Evolutionary conservation across 2,329 filamentous ascomycete genomes (phyloP).

Genomic region (Diaporthe vaccinii): DNA sequence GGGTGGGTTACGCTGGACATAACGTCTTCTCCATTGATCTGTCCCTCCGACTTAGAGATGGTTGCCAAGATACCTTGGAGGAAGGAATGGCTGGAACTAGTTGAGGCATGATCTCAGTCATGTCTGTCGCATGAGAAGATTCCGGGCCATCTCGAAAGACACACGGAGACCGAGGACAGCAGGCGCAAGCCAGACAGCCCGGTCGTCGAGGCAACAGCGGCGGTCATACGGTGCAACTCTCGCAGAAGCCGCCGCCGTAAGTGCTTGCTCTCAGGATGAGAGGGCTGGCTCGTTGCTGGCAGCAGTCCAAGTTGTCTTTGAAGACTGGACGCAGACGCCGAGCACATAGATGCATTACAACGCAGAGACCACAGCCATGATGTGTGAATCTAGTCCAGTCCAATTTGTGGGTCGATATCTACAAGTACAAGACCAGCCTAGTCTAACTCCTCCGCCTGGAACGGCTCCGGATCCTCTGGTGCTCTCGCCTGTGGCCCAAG

Average conservation of each 20-base stretch:
- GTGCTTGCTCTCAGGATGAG: neutral
- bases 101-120: neutral
- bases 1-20: neutral
- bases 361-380: neutral
- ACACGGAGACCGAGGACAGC: neutral
- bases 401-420: conserved; percentile 33
- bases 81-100: neutral
- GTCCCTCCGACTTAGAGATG: neutral
- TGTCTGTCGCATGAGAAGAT: neutral
- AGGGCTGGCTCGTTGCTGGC: too few species aligned
- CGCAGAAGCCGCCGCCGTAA: neutral
- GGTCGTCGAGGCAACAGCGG: neutral
- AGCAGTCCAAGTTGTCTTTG: neutral
- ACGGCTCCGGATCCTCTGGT: conserved; percentile 68
- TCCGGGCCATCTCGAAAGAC: neutral
- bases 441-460: conserved; percentile 47
- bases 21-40: too few species aligned
- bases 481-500: conserved; percentile 62
- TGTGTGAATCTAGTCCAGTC: neutral
- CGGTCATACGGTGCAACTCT: neutral
- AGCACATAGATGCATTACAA: neutral
- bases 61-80: neutral
- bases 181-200: neutral
- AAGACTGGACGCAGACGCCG: neutral
- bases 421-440: conserved; percentile 45